phyloP scores from a whole-genome alignment of 2,329 filamentous ascomycete species.

The Stachybotrys echinatus region DNA sequence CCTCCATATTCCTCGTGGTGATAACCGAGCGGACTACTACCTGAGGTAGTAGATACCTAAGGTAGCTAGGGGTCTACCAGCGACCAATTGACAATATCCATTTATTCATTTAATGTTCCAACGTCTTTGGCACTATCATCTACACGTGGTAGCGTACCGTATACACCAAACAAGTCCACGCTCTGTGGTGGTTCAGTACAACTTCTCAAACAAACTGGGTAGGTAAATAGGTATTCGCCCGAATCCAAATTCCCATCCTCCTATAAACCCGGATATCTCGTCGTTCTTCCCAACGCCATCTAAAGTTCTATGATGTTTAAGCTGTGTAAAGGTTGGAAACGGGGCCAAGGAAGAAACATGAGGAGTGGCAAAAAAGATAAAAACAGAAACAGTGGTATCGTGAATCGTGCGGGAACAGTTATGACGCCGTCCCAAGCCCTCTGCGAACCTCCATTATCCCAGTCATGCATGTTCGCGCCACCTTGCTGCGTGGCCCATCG shows the following conservation, averaged over 20 bases:
- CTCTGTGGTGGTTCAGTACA: too few relatives aligned
- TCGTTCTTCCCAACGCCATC: not conserved
- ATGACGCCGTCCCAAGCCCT: conserved; percentile 16
- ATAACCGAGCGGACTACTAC: too few relatives aligned
- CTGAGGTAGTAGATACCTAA: too few relatives aligned
- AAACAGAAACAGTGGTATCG: not conserved
- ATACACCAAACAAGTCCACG: too few relatives aligned
- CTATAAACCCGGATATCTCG: not conserved
- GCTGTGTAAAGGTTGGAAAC: not conserved
- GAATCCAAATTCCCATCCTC: not conserved
- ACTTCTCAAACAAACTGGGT: too few relatives aligned
- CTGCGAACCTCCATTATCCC: conserved; percentile 32
- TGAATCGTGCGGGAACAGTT: not conserved
- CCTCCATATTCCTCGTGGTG: too few relatives aligned
- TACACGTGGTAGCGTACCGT: too few relatives aligned
- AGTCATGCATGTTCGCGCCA: conserved; percentile 33
- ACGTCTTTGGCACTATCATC: too few relatives aligned
- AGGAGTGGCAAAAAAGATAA: not conserved
- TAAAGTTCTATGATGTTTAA: not conserved
- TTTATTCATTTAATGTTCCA: too few relatives aligned
- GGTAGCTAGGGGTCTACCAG: too few relatives aligned
- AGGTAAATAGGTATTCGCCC: too few relatives aligned
- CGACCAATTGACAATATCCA: too few relatives aligned
- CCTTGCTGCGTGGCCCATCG: conserved; percentile 28
- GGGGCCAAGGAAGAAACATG: not conserved